These are phyloP conservation scores for Leccinum griseonigrum DNA, from an alignment of 1,284 basidiomycete genomes.

Conservation along the genomic window DNA sequence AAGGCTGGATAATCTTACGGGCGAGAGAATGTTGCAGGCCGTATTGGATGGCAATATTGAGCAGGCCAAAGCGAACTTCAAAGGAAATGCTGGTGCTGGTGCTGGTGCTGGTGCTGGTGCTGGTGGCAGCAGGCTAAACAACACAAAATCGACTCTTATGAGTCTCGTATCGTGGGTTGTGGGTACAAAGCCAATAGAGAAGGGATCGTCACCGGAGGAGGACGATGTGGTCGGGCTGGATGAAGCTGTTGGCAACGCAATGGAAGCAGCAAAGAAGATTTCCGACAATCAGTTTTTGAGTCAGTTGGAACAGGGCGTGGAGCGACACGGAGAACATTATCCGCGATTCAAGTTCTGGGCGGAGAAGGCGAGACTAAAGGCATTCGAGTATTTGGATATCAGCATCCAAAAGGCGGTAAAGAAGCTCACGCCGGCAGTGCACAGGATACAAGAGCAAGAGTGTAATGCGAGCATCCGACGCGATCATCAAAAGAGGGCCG, in stretches of 20 bases:
- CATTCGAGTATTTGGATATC: conserved; percentile 4
- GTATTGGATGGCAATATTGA: conserved; percentile 9
- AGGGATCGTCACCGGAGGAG: conserved; percentile 9
- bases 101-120: not conserved
- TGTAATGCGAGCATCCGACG: not conserved
- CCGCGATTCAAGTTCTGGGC: conserved; percentile 3
- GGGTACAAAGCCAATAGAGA: not conserved
- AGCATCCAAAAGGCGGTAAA: not conserved
- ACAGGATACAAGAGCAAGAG: conserved; percentile 9
- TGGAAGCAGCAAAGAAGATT: not conserved
- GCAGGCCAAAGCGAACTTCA: conserved; percentile 4
- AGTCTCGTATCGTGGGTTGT: not conserved
- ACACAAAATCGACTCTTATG: rapidly evolving
- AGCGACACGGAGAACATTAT: not conserved
- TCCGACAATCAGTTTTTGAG: conserved; percentile 14
- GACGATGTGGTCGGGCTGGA: conserved; percentile 1
- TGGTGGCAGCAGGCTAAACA: not conserved
- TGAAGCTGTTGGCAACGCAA: conserved; percentile 3
- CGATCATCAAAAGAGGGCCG: conserved; percentile 5
- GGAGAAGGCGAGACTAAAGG: conserved; percentile 4
- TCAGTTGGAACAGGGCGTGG: conserved; percentile 3
- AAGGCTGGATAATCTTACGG: conserved; percentile 8
- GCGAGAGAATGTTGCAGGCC: conserved; percentile 12
- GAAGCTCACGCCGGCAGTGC: conserved; percentile 5
- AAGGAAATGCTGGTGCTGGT: not conserved